phyloP scores from a whole-genome alignment of 2,329 filamentous ascomycete species.

The Fusarium sp. region DNA sequence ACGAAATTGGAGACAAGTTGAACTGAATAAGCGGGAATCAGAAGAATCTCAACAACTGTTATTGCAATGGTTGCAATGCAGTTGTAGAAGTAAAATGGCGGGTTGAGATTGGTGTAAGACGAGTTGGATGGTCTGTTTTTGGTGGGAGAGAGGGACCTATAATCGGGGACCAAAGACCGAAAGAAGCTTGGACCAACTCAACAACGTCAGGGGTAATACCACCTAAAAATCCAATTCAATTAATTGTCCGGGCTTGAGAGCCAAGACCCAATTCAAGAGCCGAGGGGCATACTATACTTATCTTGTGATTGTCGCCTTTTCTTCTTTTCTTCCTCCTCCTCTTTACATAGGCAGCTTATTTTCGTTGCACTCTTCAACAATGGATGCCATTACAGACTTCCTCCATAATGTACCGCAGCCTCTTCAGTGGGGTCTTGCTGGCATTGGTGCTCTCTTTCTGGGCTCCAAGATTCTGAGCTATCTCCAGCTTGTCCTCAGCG shows the following conservation, averaged over 20 bases:
- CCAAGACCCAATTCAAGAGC: conserved; percentile 22
- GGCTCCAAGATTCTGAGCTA: conserved; percentile 68
- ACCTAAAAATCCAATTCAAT: conserved; percentile 21
- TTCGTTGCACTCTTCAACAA: conserved; percentile 20
- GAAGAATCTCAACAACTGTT: conserved; percentile 21
- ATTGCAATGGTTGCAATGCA: neutral
- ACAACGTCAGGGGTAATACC: conserved; percentile 44
- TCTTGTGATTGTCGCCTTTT: conserved; percentile 14
- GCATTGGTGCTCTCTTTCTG: conserved; percentile 70
- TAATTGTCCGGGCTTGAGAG: conserved; percentile 16
- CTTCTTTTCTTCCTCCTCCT: neutral
- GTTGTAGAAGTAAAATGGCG: neutral
- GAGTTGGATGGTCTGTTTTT: conserved; percentile 26
- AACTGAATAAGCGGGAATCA: neutral
- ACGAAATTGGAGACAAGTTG: neutral
- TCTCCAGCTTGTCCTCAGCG: conserved; percentile 70
- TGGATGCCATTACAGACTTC: conserved; percentile 47
- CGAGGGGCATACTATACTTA: conserved; percentile 38
- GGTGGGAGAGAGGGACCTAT: conserved; percentile 30
- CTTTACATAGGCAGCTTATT: neutral
- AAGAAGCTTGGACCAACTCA: conserved; percentile 48
- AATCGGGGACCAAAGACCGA: conserved; percentile 16
- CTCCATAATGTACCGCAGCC: conserved; percentile 56
- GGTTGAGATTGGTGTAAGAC: conserved; percentile 6
- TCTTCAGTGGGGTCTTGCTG: conserved; percentile 59